Conservation (phyloP, 2,329 filamentous ascomycete species). For the Monosporascus sp. region DNA sequence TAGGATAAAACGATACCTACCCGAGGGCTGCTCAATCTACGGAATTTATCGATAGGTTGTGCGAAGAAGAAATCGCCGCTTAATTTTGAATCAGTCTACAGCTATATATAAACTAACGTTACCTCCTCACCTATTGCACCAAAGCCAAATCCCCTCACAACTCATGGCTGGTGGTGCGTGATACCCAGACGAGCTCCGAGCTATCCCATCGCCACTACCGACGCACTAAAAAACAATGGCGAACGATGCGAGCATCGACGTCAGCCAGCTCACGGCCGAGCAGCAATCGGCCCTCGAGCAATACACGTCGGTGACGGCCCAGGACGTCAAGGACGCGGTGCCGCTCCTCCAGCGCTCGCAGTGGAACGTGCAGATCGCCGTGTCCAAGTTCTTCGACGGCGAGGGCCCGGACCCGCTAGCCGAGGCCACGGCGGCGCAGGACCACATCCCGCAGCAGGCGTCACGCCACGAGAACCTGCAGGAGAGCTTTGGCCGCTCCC, state of each 20-base stretch:
- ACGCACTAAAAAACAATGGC: conserved; percentile 33
- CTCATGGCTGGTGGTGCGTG: neutral
- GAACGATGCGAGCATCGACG: conserved; percentile 46
- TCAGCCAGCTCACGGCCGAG: conserved; percentile 64
- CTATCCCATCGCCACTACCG: neutral
- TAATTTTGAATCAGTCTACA: too few species aligned
- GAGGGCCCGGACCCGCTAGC: conserved; percentile 78
- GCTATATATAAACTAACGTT: too few species aligned
- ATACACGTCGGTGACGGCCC: conserved; percentile 81
- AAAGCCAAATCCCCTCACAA: too few species aligned
- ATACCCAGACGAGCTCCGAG: neutral
- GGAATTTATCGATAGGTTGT: too few species aligned
- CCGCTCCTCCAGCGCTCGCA: conserved; percentile 78
- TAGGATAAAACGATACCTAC: too few species aligned
- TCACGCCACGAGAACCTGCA: conserved; percentile 70
- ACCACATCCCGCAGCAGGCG: conserved; percentile 56
- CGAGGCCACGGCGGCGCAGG: conserved; percentile 63
- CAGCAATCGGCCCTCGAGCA: conserved; percentile 85
- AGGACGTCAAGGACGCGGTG: conserved; percentile 70
- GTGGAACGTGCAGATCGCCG: conserved; percentile 98
- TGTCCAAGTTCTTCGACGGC: conserved; percentile 96
- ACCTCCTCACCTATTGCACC: too few species aligned
- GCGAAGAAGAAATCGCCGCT: too few species aligned
- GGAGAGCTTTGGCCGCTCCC: conserved; percentile 44
- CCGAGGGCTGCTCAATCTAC: too few species aligned